Conservation (phyloP, 2,329 filamentous ascomycete species). For the Diaporthe australafricana region DNA sequence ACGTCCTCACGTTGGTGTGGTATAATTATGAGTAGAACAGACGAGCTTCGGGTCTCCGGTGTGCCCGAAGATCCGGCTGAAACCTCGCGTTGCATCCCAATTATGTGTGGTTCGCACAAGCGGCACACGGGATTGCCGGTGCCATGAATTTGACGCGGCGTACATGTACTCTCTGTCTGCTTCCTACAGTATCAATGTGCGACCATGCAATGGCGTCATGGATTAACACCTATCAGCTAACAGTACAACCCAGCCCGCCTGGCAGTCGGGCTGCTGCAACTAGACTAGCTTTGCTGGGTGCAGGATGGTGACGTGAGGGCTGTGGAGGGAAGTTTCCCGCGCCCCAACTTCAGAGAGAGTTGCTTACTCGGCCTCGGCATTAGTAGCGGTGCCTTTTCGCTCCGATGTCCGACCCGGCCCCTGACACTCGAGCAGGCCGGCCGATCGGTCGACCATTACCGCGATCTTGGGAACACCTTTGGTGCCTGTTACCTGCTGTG, state of each 20-base stretch:
- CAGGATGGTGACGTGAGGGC: neutral
- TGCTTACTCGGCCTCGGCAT: conserved; percentile 16
- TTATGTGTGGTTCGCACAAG: too few species aligned
- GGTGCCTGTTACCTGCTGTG: neutral
- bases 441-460: neutral
- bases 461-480: neutral
- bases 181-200: neutral
- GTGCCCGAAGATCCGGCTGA: too few species aligned
- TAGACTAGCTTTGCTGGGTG: neutral
- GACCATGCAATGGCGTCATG: neutral
- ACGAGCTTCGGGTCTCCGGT: too few species aligned
- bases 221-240: neutral
- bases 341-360: too few species aligned
- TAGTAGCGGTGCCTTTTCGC: neutral
- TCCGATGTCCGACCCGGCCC: conserved; percentile 11
- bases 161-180: too few species aligned
- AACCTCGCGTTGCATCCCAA: too few species aligned
- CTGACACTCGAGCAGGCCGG: neutral
- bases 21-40: too few species aligned
- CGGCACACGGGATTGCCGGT: too few species aligned
- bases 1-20: too few species aligned
- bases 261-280: neutral
- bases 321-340: neutral
- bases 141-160: too few species aligned
- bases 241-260: too few species aligned